Evolutionary conservation across 176 grass and related monocot species (phyloP).

Genomic region (Raddia guianensis): DNA sequence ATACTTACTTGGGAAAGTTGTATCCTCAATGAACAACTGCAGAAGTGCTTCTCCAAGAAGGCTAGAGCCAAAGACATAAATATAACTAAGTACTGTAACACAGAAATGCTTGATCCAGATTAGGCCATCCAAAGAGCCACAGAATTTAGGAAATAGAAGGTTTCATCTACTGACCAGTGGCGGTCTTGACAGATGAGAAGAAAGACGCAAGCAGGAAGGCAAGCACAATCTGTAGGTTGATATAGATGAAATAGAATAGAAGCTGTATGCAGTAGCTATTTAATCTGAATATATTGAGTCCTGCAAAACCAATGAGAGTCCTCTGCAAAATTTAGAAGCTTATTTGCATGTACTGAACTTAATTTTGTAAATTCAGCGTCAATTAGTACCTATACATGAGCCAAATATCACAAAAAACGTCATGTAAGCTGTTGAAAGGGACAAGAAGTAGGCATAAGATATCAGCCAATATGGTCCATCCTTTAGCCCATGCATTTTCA

Average conservation of each 20-base stretch:
- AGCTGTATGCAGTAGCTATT: slow-evolving; percentile 60
- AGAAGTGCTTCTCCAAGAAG: slow-evolving; percentile 54
- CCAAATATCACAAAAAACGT: slow-evolving; percentile 59
- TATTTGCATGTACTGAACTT: not conserved
- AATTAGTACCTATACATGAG: slow-evolving; percentile 54
- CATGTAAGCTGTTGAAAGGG: slow-evolving; percentile 55
- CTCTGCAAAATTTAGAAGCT: not conserved
- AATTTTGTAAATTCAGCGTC: not conserved
- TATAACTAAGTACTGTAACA: slow-evolving; percentile 58
- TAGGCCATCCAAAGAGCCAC: not conserved
- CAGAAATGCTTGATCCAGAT: slow-evolving; percentile 1
- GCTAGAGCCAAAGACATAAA: slow-evolving; percentile 60
- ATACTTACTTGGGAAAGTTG: slow-evolving; percentile 56
- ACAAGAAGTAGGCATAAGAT: slow-evolving; percentile 59
- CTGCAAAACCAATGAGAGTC: slow-evolving; percentile 40
- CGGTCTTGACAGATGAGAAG: slow-evolving; percentile 61
- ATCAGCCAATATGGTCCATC: slow-evolving; percentile 64
- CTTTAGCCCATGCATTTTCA: slow-evolving; percentile 75
- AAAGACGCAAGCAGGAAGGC: slow-evolving; percentile 59
- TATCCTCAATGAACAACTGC: slow-evolving; percentile 51
- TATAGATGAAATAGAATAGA: slow-evolving; percentile 64
- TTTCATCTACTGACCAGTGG: slow-evolving; percentile 44
- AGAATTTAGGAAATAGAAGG: not conserved
- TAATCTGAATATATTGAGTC: slow-evolving; percentile 61
- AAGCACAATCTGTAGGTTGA: slow-evolving; percentile 65